phyloP scores from a whole-genome alignment of 495 filamentous ascomycete genomes.

The Darksidea phi region DNA sequence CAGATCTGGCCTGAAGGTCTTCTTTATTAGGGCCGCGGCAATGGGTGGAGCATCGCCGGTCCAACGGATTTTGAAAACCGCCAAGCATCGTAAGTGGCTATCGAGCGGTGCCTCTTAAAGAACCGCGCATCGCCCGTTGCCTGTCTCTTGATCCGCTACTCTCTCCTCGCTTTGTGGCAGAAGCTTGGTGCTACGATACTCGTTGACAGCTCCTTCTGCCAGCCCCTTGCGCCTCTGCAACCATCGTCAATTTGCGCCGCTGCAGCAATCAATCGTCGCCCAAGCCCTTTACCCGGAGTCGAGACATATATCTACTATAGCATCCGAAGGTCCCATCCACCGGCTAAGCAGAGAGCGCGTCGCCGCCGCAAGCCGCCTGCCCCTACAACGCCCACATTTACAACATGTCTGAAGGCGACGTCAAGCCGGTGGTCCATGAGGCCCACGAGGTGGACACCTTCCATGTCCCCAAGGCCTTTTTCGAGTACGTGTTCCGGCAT shows the following conservation, averaged over 20 bases:
- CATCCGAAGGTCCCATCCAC: not conserved
- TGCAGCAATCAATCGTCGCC: constrained; percentile 26
- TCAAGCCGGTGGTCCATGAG: constrained; percentile 70
- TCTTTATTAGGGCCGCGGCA: no score
- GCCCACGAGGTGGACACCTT: constrained; percentile 84
- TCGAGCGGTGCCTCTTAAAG: no score
- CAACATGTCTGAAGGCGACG: constrained; percentile 66
- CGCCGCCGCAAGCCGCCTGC: not conserved
- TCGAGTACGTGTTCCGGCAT: constrained; percentile 52
- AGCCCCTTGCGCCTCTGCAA: constrained; percentile 20
- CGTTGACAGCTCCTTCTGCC: not conserved
- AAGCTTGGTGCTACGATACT: not conserved
- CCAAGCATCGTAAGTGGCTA: no score
- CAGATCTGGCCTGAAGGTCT: no score
- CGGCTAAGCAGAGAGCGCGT: constrained; percentile 5
- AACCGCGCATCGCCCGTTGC: no score
- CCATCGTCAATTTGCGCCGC: constrained; percentile 16
- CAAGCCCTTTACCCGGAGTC: constrained; percentile 34
- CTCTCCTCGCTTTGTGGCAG: no score
- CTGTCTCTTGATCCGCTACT: no score
- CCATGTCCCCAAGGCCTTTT: constrained; percentile 62
- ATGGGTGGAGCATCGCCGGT: no score
- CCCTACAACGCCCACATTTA: constrained; percentile 10
- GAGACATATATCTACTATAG: constrained; percentile 27
- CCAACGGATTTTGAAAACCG: no score